phyloP scores from a whole-genome alignment of 495 filamentous ascomycete genomes.

The Xylaria nigripes region DNA sequence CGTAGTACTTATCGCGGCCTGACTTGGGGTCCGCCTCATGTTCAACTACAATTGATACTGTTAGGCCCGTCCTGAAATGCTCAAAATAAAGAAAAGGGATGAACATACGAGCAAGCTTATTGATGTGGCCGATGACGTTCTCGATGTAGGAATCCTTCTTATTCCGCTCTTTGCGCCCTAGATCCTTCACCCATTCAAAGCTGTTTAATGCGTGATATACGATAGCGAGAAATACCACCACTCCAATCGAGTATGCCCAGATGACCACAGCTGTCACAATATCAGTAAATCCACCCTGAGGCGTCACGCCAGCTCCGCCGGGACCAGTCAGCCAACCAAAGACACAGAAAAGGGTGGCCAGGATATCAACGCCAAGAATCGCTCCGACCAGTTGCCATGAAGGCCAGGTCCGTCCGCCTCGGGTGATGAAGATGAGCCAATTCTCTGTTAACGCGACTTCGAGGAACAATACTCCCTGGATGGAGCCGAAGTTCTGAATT shows the following conservation, averaged over 20 bases:
- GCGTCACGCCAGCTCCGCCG: slow-evolving; percentile 18
- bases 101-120: slow-evolving; percentile 43
- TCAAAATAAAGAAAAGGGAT: background rate
- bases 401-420: slow-evolving; percentile 72
- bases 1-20: slow-evolving; percentile 51
- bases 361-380: slow-evolving; percentile 67
- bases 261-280: slow-evolving; percentile 73
- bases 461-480: slow-evolving; percentile 76
- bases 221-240: slow-evolving; percentile 69
- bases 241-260: slow-evolving; percentile 71
- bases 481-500: slow-evolving; percentile 71
- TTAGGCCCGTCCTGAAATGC: background rate
- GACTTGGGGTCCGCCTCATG: slow-evolving; percentile 48
- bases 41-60: slow-evolving; percentile 46
- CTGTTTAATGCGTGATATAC: slow-evolving; percentile 68
- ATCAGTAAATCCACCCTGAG: slow-evolving; percentile 47
- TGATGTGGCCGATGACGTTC: slow-evolving; percentile 68
- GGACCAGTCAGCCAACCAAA: slow-evolving; percentile 68
- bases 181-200: slow-evolving; percentile 61
- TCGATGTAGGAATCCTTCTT: slow-evolving; percentile 68
- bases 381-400: slow-evolving; percentile 73
- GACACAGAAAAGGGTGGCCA: slow-evolving; percentile 72
- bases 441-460: slow-evolving; percentile 89
- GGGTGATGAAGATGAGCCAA: slow-evolving; percentile 93
- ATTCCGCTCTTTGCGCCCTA: slow-evolving; percentile 68